Evolutionary conservation across 2,329 filamentous ascomycete species (phyloP).

Genomic region (Botrytis medusae): DNA sequence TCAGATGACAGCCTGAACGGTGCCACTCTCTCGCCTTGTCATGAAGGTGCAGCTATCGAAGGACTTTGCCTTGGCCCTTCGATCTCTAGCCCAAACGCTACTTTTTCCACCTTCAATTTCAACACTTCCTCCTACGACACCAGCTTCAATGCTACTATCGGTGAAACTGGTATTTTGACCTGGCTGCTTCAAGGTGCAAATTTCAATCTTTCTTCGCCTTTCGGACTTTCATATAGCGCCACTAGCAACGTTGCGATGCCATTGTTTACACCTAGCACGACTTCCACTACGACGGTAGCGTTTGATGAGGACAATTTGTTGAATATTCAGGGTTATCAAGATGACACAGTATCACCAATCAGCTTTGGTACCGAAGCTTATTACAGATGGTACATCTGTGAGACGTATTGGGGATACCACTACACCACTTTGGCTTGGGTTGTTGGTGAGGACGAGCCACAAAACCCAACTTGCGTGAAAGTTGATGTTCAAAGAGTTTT

Average conservation of each 20-base stretch:
- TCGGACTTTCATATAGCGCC: conserved; percentile 42
- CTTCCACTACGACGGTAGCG: conserved; percentile 36
- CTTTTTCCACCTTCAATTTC: conserved; percentile 30
- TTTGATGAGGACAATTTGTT: conserved; percentile 45
- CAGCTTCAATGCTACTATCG: conserved; percentile 27
- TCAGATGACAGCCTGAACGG: conserved; percentile 43
- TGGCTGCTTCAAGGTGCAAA: conserved; percentile 31
- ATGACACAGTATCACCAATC: conserved; percentile 43
- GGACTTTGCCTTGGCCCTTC: conserved; percentile 43
- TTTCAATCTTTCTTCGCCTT: conserved; percentile 40
- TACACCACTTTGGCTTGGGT: conserved; percentile 48
- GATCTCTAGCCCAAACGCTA: conserved; percentile 25
- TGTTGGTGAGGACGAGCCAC: conserved; percentile 42
- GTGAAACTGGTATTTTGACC: conserved; percentile 31
- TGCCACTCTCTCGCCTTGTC: conserved; percentile 45
- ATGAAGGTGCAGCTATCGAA: conserved; percentile 50
- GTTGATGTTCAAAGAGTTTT: conserved; percentile 44
- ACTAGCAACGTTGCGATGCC: conserved; percentile 46
- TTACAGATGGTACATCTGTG: conserved; percentile 48
- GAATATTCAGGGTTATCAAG: conserved; percentile 43
- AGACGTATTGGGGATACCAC: conserved; percentile 43
- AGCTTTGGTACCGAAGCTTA: conserved; percentile 26
- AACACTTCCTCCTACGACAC: conserved; percentile 30
- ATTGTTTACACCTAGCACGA: conserved; percentile 40
- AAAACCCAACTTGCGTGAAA: conserved; percentile 48